Evolutionary conservation across 352 stramenopile genomes (phyloP), one percentile per base, ranked within the genome.

Genomic region (Discostella stelligera): DNA sequence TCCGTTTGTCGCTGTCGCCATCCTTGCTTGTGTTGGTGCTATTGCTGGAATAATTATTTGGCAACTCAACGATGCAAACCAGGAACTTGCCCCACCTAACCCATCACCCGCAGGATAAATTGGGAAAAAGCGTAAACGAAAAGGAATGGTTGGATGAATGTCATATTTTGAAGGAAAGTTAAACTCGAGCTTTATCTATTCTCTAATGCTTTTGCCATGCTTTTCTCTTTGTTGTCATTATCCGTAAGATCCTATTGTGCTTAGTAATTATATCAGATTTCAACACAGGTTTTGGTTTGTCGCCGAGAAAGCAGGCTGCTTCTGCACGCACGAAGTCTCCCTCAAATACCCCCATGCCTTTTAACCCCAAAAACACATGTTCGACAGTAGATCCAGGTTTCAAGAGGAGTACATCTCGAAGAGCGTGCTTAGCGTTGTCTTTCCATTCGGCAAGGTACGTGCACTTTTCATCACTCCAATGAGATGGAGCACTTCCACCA

Each of bases 241-340:
- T 92, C 64, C 82, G 81, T n/a, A 93, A 58, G 60, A 94, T 91
- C 55, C 89, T 80, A 44, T 88, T 89, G 1, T 75, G 52, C 56
- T 63, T 75, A 9, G 55, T 39, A 39, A 94, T n/a, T 11, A 87
- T 23, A 46, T 87, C 79, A 21, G 73, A 37, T 75, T 94, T 94
- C 39, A 77, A 71, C 0, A 93, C 61, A 32, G 71, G 80, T 62
- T 88, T 90, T 0, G 80, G 48, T 54, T 91, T 87, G 0, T 90
- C 89, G 2, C 81, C 82, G 39, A 89, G 78, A 21, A 66, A 62
- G 16, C 56, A 76, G 8, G 72, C 70, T 37, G 55, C 83, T 77
- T 94, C 89, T 20, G 86, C 89, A 52, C 89, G 41, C 2, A 94
- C 83, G 72, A 92, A 94, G 70, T 92, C 86, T 21, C 89, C 89